Evolutionary conservation across 345 rosid species (phyloP), one percentile per base, ranked within the genome.

Genomic region (Moricandia arvensis): DNA sequence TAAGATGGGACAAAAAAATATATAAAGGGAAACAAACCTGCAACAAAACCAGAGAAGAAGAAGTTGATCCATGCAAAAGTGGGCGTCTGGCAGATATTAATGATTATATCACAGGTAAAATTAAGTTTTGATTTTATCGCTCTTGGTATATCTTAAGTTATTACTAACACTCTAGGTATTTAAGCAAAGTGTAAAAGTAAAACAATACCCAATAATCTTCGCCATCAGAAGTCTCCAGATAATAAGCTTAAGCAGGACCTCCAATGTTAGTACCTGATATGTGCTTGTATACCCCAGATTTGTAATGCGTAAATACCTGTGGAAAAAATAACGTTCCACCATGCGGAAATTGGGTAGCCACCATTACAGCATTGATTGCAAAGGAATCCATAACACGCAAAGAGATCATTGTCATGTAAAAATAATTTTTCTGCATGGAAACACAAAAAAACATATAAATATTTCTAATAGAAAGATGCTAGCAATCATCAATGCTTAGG

Each of bases 161-260:
- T n/a, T n/a, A n/a, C n/a, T n/a, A n/a, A n/a, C n/a, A n/a, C n/a
- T n/a, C n/a, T n/a, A n/a, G n/a, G n/a, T n/a, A n/a, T n/a, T n/a
- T n/a, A n/a, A n/a, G n/a, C n/a, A n/a, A n/a, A n/a, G n/a, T n/a
- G n/a, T n/a, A n/a, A n/a, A n/a, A n/a, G n/a, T n/a, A n/a, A n/a
- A n/a, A n/a, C n/a, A n/a, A n/a, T 88, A 94, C 98, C 97, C 97
- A 90, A 34, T 91, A 94, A 69, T 90, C 97, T 81, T 94, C 89
- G 17, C 96, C 96, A 2, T 85, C 96, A 12, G 77, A 58, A 97
- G 88, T 69, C 97, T 97, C 98, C 98, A 94, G 0, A 97, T 97
- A 30, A 94, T 90, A 57, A 91, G 89, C 80, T 91, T 94, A 80
- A 91, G 91, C 96, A 75, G 90, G 97, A 43, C 97, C 97, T 68